Conservation (phyloP, 148 eudicot species). For the Rhododendron griersonianum region DNA sequence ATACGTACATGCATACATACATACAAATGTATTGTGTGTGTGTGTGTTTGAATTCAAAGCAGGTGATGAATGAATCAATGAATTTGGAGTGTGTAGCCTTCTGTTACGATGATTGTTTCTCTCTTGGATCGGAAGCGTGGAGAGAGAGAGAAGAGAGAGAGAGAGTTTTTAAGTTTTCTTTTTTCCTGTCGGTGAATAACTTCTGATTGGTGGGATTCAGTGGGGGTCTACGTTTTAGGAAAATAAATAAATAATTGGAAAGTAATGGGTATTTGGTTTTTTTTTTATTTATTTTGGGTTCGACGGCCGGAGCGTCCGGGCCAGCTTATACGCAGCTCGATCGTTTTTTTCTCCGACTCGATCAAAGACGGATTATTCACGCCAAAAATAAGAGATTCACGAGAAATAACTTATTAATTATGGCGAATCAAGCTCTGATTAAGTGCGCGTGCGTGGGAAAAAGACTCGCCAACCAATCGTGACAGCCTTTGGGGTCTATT, state of each 20-base stretch:
- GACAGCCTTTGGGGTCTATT: too few species aligned
- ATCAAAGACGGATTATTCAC: too few species aligned
- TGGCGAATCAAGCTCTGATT: too few species aligned
- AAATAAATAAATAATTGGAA: too few species aligned
- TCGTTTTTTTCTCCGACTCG: too few species aligned
- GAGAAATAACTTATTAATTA: too few species aligned
- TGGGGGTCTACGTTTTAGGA: neutral
- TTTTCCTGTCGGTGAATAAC: neutral
- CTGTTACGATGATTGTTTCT: neutral
- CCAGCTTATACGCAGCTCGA: fast-evolving
- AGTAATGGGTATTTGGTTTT: too few species aligned
- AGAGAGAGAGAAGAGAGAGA: slow-evolving; percentile 10
- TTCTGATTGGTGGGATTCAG: neutral
- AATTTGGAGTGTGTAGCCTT: neutral
- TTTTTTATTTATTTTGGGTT: too few species aligned
- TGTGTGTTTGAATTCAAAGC: neutral
- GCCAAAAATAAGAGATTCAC: too few species aligned
- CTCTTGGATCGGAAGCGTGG: slow-evolving; percentile 6
- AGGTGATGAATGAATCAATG: neutral
- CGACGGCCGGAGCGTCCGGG: too few species aligned
- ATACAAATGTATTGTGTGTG: neutral
- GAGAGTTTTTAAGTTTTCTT: neutral
- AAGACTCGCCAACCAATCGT: too few species aligned
- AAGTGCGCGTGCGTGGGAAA: too few species aligned
- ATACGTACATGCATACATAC: neutral